Base-by-base conservation (phyloP, 2,329 filamentous ascomycete species). In the Geosmithia putterillii region DNA sequence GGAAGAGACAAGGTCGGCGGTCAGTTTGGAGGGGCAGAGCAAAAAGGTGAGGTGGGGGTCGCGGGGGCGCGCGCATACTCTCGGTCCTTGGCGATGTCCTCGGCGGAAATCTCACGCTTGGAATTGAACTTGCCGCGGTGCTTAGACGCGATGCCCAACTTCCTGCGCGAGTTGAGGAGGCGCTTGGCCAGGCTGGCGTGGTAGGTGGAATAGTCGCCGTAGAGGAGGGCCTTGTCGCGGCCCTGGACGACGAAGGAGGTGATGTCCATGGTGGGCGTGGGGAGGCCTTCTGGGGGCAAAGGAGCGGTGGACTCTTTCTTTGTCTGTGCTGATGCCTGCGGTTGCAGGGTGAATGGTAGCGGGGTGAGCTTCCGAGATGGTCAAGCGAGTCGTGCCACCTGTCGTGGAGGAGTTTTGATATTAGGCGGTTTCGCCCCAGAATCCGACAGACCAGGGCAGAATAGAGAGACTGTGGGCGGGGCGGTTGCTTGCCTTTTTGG, bases 131-230 rank as follows among this genome's bases (percentile, higher is more conserved):
- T 96, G 53, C 83, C 83, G 51, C 87, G 83, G 66, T 86, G 90
- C 63, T 80, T 83, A 40, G 86, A 94, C 42, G 83, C 77, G 55
- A 88, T 81, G 41, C 83, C 85, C 44, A 96, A 75, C 67, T 86
- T 90, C 71, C 83, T 90, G 58, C 88, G 83, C 53, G 84, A 73
- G 57, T 83, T 87, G 59, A 86, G 82, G 46, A 98, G 73, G 57
- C 86, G 82, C 58, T 86, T 85, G 50, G 83, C 79, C 42, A 94
- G 73, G 59, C 87, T 84, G 41, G 71, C 70, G 55, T 88, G 83
- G 62, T 96, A 96, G 45, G 82, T 82, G 57, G 78, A 79, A 66
- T 95, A 89, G 66, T 95, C 88, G 52, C 88, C 89, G 51, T 92
- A 81, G 23, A 94, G 76, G 42, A 95, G 81, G 34, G 86, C 86